Conservation (phyloP, 495 filamentous ascomycete species). For the Hypoxylon lienhwacheense region DNA sequence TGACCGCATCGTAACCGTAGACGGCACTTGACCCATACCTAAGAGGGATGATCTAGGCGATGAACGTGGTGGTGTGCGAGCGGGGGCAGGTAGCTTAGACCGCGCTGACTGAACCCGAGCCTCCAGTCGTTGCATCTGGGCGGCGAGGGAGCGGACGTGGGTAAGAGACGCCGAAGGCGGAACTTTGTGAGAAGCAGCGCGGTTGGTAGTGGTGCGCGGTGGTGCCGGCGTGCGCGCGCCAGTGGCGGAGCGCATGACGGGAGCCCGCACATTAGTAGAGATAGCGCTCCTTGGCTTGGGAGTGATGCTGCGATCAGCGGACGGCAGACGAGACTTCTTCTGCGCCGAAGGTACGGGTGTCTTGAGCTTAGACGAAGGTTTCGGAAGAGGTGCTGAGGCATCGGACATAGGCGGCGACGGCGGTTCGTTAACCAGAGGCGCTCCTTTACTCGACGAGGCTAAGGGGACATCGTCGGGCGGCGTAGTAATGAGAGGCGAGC, state of each 20-base stretch:
- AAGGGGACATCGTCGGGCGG: slow-evolving; percentile 67
- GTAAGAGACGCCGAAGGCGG: slow-evolving; percentile 84
- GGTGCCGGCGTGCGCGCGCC: slow-evolving; percentile 40
- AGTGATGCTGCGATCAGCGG: slow-evolving; percentile 53
- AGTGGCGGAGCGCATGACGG: slow-evolving; percentile 43
- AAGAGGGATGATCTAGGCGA: slow-evolving; percentile 66
- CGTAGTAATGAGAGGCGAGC: slow-evolving; percentile 71
- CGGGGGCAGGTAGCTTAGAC: slow-evolving; percentile 84
- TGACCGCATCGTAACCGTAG: slow-evolving; percentile 75
- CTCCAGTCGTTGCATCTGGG: slow-evolving; percentile 95
- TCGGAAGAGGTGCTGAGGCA: slow-evolving; percentile 65
- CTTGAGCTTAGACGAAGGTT: slow-evolving; percentile 38
- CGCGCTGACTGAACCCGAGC: slow-evolving; percentile 90
- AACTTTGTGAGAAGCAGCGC: slow-evolving; percentile 50
- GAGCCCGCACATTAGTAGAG: slow-evolving; percentile 38
- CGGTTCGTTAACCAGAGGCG: slow-evolving; percentile 49
- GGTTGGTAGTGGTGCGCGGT: slow-evolving; percentile 36
- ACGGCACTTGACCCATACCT: slow-evolving; percentile 62
- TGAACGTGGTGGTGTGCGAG: slow-evolving; percentile 74
- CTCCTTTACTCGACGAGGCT: slow-evolving; percentile 44
- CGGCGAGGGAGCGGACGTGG: slow-evolving; percentile 89
- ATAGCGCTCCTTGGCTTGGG: slow-evolving; percentile 49
- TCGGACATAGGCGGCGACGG: slow-evolving; percentile 73
- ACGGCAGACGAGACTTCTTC: slow-evolving; percentile 51
- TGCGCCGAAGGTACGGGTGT: slow-evolving; percentile 41